Evolutionary conservation across 192 early-diverging fungal genomes (phyloP).

Genomic region (Coemansia sp.): DNA sequence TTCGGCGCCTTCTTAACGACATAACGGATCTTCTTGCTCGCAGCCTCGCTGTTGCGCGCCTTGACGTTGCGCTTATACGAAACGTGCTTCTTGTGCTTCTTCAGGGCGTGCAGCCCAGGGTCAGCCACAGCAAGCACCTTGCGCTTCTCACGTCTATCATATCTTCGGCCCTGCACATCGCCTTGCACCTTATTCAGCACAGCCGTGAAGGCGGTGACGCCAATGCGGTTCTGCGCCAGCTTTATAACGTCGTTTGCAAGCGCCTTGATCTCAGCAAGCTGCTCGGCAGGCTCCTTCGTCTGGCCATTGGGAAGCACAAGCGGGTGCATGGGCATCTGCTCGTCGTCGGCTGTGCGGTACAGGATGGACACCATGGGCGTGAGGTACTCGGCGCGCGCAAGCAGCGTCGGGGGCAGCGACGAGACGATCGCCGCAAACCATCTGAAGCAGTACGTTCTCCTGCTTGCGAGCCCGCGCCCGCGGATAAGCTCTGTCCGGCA

Average conservation of each 20-base stretch:
- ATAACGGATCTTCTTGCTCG: slow-evolving; percentile 57
- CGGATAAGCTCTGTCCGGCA: slow-evolving; percentile 52
- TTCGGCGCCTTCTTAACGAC: slow-evolving; percentile 13
- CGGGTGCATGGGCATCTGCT: slow-evolving; percentile 12
- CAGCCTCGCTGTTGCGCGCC: slow-evolving; percentile 68
- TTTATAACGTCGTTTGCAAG: slow-evolving; percentile 79
- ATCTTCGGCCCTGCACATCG: slow-evolving; percentile 63
- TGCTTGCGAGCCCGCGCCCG: slow-evolving; percentile 22
- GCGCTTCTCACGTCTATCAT: slow-evolving; percentile 64
- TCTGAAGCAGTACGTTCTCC: slow-evolving; percentile 85
- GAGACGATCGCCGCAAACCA: slow-evolving; percentile 88
- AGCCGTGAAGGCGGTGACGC: slow-evolving; percentile 70
- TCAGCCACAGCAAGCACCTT: slow-evolving; percentile 64
- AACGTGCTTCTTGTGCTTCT: slow-evolving; percentile 72
- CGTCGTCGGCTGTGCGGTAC: slow-evolving; percentile 79
- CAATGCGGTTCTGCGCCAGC: slow-evolving; percentile 73
- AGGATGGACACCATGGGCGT: slow-evolving; percentile 74
- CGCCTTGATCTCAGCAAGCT: slow-evolving; percentile 69
- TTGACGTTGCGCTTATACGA: slow-evolving; percentile 70
- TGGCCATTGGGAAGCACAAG: slow-evolving; percentile 9
- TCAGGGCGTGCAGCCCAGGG: slow-evolving; percentile 71
- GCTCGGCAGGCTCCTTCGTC: slow-evolving; percentile 32
- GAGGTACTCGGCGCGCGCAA: slow-evolving; percentile 65
- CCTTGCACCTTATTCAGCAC: slow-evolving; percentile 70
- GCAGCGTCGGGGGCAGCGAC: slow-evolving; percentile 60